Evolutionary conservation across 192 early-diverging fungal genomes (phyloP).

Genomic region (Fimicolochytrium jonesii): DNA sequence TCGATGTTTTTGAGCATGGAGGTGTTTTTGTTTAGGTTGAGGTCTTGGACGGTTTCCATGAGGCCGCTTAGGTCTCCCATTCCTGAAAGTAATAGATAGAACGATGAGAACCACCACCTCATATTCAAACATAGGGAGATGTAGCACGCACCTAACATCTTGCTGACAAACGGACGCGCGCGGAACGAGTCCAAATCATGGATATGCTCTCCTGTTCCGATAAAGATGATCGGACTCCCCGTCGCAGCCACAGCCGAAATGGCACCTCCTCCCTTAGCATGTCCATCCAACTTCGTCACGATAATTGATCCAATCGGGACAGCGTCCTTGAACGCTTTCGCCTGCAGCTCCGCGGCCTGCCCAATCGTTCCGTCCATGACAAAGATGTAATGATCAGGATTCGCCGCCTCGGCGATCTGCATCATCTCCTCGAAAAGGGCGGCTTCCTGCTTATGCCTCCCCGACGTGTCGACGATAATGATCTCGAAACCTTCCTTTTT

Average conservation of each 20-base stretch:
- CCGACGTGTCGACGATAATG: conserved; percentile 98
- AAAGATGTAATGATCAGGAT: conserved; percentile 89
- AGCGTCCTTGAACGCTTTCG: conserved; percentile 86
- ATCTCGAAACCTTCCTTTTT: conserved; percentile 91
- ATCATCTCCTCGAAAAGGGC: conserved; percentile 96
- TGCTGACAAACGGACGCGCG: conserved; percentile 83
- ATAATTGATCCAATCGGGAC: conserved; percentile 93
- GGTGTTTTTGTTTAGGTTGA: conserved; percentile 82
- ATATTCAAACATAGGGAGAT: too few species aligned
- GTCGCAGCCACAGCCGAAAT: conserved; percentile 97
- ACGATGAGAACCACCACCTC: too few species aligned
- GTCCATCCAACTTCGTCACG: conserved; percentile 97
- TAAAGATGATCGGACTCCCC: conserved; percentile 87
- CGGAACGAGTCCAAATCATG: conserved; percentile 90
- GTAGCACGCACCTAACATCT: conserved; percentile 71
- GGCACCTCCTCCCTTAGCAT: conserved; percentile 97
- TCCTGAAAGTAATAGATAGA: conserved; percentile 43
- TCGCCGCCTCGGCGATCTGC: conserved; percentile 81
- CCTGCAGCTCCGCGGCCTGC: conserved; percentile 92
- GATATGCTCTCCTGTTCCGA: conserved; percentile 96
- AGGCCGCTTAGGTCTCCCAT: conserved; percentile 90
- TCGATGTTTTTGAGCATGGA: conserved; percentile 83
- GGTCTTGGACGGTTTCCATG: conserved; percentile 83
- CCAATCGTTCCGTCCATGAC: conserved; percentile 99
- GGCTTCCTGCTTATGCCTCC: conserved; percentile 89